Conservation (phyloP, 495 filamentous ascomycete species). For the Tetracladium marchalianum region DNA sequence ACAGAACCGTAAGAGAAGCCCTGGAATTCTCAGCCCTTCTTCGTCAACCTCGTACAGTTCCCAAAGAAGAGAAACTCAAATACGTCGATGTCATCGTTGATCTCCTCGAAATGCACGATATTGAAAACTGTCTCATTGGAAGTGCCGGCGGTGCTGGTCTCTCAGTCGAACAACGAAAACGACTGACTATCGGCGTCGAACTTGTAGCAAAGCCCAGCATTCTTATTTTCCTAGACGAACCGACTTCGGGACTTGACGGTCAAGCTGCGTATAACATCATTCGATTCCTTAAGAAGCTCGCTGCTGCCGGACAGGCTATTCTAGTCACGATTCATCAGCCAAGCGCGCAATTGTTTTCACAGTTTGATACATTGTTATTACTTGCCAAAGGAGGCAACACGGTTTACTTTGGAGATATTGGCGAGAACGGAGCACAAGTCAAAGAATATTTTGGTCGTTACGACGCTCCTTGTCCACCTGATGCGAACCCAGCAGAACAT, state of each 20-base stretch:
- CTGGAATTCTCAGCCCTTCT: conserved; percentile 77
- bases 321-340: conserved; percentile 23
- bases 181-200: conserved; percentile 68
- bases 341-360: conserved; percentile 15
- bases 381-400: conserved; percentile 43
- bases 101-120: conserved; percentile 78
- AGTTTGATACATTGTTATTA: conserved; percentile 23
- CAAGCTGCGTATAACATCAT: conserved; percentile 55
- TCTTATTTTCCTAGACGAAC: conserved; percentile 60
- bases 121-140: conserved; percentile 81
- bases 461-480: conserved; percentile 34
- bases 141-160: conserved; percentile 66
- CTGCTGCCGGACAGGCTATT: conserved; percentile 53
- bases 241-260: conserved; percentile 59
- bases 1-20: conserved; percentile 67
- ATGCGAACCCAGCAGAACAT: conserved; percentile 49
- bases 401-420: conserved; percentile 43
- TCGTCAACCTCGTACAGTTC: conserved; percentile 61
- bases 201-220: conserved; percentile 56
- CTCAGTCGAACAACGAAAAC: conserved; percentile 85
- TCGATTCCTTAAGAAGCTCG: conserved; percentile 55
- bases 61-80: conserved; percentile 66
- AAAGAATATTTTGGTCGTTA: conserved; percentile 41
- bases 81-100: conserved; percentile 89
- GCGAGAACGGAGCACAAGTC: conserved; percentile 20